phyloP scores from a whole-genome alignment of 441 rosid species.

The Eutrema salsugineum region DNA sequence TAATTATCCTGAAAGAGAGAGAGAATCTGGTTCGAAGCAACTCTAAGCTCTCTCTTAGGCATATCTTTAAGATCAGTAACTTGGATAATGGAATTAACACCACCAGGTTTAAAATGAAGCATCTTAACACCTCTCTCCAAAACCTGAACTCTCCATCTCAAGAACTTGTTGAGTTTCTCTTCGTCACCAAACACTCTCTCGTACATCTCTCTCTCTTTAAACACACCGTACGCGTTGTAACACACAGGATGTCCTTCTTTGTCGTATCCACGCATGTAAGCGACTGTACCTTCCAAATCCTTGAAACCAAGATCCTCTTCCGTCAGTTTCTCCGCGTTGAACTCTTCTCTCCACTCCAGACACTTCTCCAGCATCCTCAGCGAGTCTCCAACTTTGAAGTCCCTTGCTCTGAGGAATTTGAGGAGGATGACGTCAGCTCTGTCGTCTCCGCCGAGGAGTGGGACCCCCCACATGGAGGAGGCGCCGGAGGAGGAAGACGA shows the following conservation, averaged over 20 bases:
- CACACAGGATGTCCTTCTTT: conserved; percentile 89
- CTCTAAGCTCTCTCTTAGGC: conserved; percentile 94
- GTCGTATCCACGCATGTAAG: conserved; percentile 87
- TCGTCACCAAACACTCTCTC: conserved; percentile 87
- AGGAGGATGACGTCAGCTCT: conserved; percentile 78
- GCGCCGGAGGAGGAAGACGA: conserved; percentile 28
- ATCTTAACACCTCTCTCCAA: conserved; percentile 75
- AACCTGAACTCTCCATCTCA: conserved; percentile 95
- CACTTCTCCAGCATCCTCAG: conserved; percentile 74
- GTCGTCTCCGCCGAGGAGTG: conserved; percentile 59
- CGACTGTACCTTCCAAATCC: conserved; percentile 80
- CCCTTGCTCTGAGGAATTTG: conserved; percentile 91
- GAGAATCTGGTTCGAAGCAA: conserved; percentile 79
- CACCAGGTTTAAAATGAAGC: conserved; percentile 89
- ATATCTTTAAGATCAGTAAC: conserved; percentile 94
- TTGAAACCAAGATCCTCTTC: conserved; percentile 85
- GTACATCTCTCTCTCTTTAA: conserved; percentile 73
- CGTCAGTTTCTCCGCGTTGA: conserved; percentile 56
- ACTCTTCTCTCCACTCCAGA: conserved; percentile 75
- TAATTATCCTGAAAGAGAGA: conserved; percentile 94
- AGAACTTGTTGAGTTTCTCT: conserved; percentile 68
- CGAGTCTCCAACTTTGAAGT: conserved; percentile 67
- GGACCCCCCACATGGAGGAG: conserved; percentile 76
- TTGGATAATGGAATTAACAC: conserved; percentile 81
- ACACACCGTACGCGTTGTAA: conserved; percentile 88